Evolutionary conservation across 1,284 basidiomycete genomes (phyloP).

Genomic region (Heterobasidion occidentale): DNA sequence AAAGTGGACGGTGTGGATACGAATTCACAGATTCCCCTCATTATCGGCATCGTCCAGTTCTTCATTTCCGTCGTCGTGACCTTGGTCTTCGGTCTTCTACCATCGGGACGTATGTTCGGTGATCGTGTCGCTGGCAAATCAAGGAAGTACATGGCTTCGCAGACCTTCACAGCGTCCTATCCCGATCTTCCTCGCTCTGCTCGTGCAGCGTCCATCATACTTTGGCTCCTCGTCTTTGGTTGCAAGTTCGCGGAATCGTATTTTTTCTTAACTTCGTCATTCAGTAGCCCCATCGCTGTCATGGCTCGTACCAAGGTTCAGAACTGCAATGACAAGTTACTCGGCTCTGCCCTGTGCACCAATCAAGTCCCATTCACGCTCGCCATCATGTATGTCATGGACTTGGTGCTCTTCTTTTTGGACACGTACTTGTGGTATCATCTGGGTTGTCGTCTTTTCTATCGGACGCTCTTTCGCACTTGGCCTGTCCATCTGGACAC

Average conservation of each 20-base stretch:
- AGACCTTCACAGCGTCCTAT: conserved; percentile 95
- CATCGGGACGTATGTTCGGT: conserved; percentile 92
- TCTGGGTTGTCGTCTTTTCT: conserved; percentile 94
- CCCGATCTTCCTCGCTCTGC: conserved; percentile 61
- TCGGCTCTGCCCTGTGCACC: conserved; percentile 72
- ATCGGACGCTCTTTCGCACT: conserved; percentile 84
- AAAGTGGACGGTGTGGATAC: conserved; percentile 57
- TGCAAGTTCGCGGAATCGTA: conserved; percentile 94
- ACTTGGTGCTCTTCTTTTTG: conserved; percentile 90
- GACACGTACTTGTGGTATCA: conserved; percentile 98
- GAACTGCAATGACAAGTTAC: conserved; percentile 75
- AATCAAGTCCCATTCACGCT: conserved; percentile 90
- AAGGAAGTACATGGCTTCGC: conserved; percentile 92
- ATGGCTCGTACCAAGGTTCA: conserved; percentile 90
- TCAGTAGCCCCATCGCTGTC: conserved; percentile 85
- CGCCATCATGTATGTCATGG: conserved; percentile 96
- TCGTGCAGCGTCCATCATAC: conserved; percentile 72
- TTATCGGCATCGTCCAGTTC: conserved; percentile 86
- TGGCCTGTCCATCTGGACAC: conserved; percentile 94
- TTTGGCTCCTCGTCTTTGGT: conserved; percentile 86
- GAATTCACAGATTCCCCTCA: conserved; percentile 61
- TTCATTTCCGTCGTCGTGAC: conserved; percentile 79
- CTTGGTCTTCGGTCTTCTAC: conserved; percentile 74
- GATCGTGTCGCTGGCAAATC: conserved; percentile 92
- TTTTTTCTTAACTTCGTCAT: conserved; percentile 92